Evolutionary conservation across 768 basidiomycete species (phyloP), one percentile per base, ranked within the genome.

Genomic region (Mycena albidolilacea): DNA sequence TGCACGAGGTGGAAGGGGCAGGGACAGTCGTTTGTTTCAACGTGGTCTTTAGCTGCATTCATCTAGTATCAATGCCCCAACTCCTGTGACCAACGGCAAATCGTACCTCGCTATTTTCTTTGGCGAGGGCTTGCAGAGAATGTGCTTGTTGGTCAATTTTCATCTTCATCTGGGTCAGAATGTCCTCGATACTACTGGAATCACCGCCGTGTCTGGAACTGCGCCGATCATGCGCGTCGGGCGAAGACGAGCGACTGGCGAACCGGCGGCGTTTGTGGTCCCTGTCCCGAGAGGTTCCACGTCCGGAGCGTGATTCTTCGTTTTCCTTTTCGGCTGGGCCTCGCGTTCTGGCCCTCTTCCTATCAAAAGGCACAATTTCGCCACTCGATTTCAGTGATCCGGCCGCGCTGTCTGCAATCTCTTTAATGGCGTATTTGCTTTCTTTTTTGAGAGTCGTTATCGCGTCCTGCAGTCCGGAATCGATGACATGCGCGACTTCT

Each of bases 91-190:
- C 55, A 57, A 17, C 38, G 43, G 21, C 38, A 46, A 64, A 69
- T 17, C 78, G 70, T 74, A 87, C 89, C 84, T 86, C 84, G 57
- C 80, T 80, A 71, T 90, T 89, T 75, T 90, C 88, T 73, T 85
- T 85, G 15, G 81, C 78, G 39, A 90, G 74, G 64, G 77, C 69
- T 60, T 87, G 82, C 10, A 90, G 82, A 19, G 84, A 83, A 59
- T 81, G 78, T 8, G 84, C 83, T 77, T 90, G 89, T 77, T 85
- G 80, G 62, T 89, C 85, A 75, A 90, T 85, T 77, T 88, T 85
- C 73, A 78, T 75, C 78, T 86, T 87, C 86, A 90, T 85, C 70
- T 84, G 82, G 64, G 79, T 81, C 39, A 90, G 82, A 72, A 85
- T 81, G 35, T 82, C 76, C 66, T 79, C 81, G 35, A 84, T 64